phyloP scores from a whole-genome alignment of 2,329 filamentous ascomycete species.

The Phoma sp. region DNA sequence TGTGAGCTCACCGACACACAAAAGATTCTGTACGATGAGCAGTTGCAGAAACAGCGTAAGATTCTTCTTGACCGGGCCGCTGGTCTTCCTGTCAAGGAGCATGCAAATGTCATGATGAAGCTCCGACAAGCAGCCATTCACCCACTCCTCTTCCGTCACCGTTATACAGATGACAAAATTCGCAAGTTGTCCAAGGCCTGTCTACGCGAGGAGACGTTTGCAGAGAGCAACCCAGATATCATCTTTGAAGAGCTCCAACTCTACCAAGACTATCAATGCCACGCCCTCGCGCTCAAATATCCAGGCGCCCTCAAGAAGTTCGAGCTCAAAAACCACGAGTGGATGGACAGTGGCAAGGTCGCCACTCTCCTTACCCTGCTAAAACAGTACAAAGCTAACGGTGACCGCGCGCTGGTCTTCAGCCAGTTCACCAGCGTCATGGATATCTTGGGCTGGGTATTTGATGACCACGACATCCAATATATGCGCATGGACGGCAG shows the following conservation, averaged over 20 bases:
- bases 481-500: slow-evolving; percentile 88
- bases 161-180: slow-evolving; percentile 77
- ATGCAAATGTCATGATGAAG: slow-evolving; percentile 74
- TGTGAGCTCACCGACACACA: slow-evolving; percentile 80
- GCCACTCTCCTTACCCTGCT: slow-evolving; percentile 78
- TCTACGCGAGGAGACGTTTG: slow-evolving; percentile 69
- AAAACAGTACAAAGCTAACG: slow-evolving; percentile 73
- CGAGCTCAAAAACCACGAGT: slow-evolving; percentile 64
- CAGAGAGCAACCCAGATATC: slow-evolving; percentile 56
- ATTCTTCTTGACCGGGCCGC: slow-evolving; percentile 64
- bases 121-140: slow-evolving; percentile 92
- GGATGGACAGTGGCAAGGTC: slow-evolving; percentile 85
- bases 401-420: slow-evolving; percentile 88
- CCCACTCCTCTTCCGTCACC: slow-evolving; percentile 81
- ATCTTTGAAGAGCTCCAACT: slow-evolving; percentile 61
- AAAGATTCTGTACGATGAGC: slow-evolving; percentile 72
- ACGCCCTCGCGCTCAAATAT: slow-evolving; percentile 62
- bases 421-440: slow-evolving; percentile 92
- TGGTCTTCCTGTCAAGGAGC: slow-evolving; percentile 61
- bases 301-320: slow-evolving; percentile 61
- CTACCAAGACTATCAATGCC: slow-evolving; percentile 67
- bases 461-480: slow-evolving; percentile 72
- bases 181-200: slow-evolving; percentile 78
- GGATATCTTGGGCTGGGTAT: slow-evolving; percentile 84
- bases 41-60: slow-evolving; percentile 67